A percentile compares a stretch with the other conserved stretches of the same genome.
These are phyloP conservation scores for Wickerhamomyces strasburgensis DNA, from an alignment of 805 yeast species.

Conservation along the genomic window DNA sequence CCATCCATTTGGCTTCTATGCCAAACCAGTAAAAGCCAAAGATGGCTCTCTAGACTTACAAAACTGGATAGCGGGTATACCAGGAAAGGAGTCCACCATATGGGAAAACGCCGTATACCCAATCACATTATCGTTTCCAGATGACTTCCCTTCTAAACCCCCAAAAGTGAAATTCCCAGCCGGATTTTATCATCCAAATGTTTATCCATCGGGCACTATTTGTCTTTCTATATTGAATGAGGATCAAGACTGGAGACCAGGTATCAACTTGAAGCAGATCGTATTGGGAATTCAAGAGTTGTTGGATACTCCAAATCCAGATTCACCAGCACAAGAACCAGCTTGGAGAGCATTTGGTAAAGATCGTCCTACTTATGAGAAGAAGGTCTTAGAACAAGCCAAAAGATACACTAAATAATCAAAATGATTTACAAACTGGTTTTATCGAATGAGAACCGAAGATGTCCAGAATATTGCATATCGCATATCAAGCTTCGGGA, in stretches of 20 bases:
- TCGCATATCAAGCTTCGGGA: too few relatives aligned
- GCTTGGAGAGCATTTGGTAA: conserved; percentile 85
- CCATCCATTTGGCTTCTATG: conserved; percentile 96
- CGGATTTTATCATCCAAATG: conserved; percentile 94
- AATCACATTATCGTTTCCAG: conserved; percentile 74
- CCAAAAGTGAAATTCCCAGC: conserved; percentile 89
- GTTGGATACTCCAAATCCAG: conserved; percentile 84
- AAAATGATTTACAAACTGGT: too few relatives aligned
- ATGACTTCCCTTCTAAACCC: conserved; percentile 94
- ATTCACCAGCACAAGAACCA: conserved; percentile 96
- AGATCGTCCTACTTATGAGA: conserved; percentile 65
- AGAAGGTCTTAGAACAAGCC: conserved; percentile 78
- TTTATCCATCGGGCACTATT: conserved; percentile 95
- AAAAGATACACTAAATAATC: conserved; percentile 55
- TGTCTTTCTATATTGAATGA: conserved; percentile 92
- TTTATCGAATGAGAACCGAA: too few relatives aligned
- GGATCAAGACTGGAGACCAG: conserved; percentile 97
- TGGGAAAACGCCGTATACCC: conserved; percentile 95
- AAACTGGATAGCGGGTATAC: conserved; percentile 92
- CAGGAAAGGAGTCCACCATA: conserved; percentile 80
- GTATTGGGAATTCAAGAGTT: conserved; percentile 90
- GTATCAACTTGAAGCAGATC: conserved; percentile 85
- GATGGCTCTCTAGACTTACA: conserved; percentile 86
- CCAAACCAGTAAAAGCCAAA: conserved; percentile 74
- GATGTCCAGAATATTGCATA: too few relatives aligned